These are phyloP conservation scores for Anisogramma anomala DNA, from an alignment of 2,329 filamentous ascomycete species.

Conservation along the genomic window DNA sequence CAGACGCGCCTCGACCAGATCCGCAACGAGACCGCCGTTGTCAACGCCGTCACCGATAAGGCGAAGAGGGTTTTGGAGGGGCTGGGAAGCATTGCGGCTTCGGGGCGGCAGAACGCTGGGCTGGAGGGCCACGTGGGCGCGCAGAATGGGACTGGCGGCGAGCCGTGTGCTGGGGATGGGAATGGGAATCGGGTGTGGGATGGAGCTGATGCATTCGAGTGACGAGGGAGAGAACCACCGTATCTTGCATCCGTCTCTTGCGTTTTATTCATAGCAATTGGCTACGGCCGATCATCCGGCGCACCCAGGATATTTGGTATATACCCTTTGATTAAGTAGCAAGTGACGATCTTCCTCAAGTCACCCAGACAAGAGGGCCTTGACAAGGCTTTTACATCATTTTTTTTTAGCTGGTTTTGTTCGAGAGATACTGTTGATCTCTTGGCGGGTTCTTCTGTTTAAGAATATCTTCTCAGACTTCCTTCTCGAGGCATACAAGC, in stretches of 20 bases:
- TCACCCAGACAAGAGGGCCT: too few relatives aligned
- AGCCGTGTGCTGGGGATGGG: not conserved
- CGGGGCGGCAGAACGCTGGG: not conserved
- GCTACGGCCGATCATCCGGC: not conserved
- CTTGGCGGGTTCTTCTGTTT: too few relatives aligned
- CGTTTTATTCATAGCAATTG: not conserved
- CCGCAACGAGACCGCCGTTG: slow-evolving; percentile 58
- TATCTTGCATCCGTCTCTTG: not conserved
- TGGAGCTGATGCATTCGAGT: not conserved
- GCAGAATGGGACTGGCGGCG: not conserved
- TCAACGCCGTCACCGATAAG: slow-evolving; percentile 56
- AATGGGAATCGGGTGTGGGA: slow-evolving; percentile 8
- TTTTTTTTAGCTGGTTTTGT: too few relatives aligned
- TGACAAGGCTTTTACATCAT: too few relatives aligned
- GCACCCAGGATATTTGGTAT: not conserved
- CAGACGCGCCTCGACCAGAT: slow-evolving; percentile 68
- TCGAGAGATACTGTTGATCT: too few relatives aligned
- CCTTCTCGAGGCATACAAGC: too few relatives aligned
- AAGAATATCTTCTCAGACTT: too few relatives aligned
- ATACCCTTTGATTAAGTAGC: too few relatives aligned
- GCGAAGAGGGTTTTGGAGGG: slow-evolving; percentile 63
- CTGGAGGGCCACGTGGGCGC: not conserved
- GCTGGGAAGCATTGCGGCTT: slow-evolving; percentile 42
- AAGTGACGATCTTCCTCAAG: too few relatives aligned
- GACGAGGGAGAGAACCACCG: not conserved